Conservation (phyloP, 1,284 basidiomycete genomes). For the Irpex lacteus region DNA sequence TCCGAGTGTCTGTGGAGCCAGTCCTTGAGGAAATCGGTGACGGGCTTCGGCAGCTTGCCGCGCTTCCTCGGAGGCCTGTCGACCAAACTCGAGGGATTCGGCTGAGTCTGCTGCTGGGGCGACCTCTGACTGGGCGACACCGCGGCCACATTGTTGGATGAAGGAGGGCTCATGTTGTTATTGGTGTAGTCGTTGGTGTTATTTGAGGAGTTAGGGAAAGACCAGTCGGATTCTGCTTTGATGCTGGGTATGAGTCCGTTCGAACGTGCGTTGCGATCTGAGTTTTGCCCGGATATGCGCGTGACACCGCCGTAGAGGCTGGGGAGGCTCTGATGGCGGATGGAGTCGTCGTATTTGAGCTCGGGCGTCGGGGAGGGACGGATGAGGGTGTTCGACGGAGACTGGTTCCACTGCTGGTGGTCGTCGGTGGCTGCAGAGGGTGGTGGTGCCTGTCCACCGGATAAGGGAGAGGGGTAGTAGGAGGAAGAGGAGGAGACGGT, state of each 20-base stretch:
- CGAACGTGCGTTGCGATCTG: slow-evolving; percentile 44
- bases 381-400: slow-evolving; percentile 46
- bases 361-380: slow-evolving; percentile 24
- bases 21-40: slow-evolving; percentile 86
- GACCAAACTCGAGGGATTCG: slow-evolving; percentile 33
- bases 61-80: slow-evolving; percentile 76
- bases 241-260: slow-evolving; percentile 21
- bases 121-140: slow-evolving; percentile 41
- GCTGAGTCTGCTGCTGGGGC: slow-evolving; percentile 34
- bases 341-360: slow-evolving; percentile 63
- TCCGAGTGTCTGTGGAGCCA: slow-evolving; percentile 88
- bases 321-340: slow-evolving; percentile 63
- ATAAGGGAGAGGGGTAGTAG: slow-evolving; percentile 42
- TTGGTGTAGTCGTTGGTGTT: slow-evolving; percentile 32
- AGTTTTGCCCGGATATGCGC: slow-evolving; percentile 57
- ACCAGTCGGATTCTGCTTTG: slow-evolving; percentile 40
- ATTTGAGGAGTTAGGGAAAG: slow-evolving; percentile 31
- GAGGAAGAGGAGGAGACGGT: slow-evolving; percentile 41
- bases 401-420: slow-evolving; percentile 44
- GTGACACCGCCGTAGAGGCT: slow-evolving; percentile 61
- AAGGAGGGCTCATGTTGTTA: slow-evolving; percentile 26
- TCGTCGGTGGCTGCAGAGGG: slow-evolving; percentile 20
- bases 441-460: slow-evolving; percentile 21
- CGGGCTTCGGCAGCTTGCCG: slow-evolving; percentile 87
- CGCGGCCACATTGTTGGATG: slow-evolving; percentile 28